Evolutionary conservation across 2,329 filamentous ascomycete species (phyloP), one percentile per base, ranked within the genome.

Genomic region (Ceratocystis alfenasii): DNA sequence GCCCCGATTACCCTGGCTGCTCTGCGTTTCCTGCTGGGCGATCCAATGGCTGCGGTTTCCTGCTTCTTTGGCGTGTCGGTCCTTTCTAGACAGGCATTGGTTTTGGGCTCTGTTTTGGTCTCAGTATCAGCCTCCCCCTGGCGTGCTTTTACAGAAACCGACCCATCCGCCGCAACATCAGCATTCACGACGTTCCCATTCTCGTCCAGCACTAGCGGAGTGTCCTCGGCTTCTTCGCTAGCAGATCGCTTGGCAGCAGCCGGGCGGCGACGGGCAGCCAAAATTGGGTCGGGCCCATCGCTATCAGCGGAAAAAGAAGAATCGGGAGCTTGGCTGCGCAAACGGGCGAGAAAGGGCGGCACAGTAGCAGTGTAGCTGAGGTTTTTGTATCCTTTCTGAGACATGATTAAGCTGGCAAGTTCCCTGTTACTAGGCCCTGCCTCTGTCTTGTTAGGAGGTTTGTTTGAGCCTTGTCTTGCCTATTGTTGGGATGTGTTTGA

Each of bases 161-260:
- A 72, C 6, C 79, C 79, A 68, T 81, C 78, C 57, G 73, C 72
- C 64, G 74, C 76, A 3, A 81, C 73, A 20, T 81, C 68, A 70
- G 83, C 70, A 76, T 74, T 60, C 36, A 87, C 81, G 36, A 86
- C 80, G 65, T 89, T 87, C 62, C 84, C 87, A 3, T 82, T 79
- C 72, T 90, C 88, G 70, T 93, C 83, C 3, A 94, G 83, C 63
- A 90, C 84, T 0, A 90, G 80, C 0, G 89, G 89, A 62, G 80
- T 86, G 73, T 93, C 89, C 70, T 93, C 89, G 12, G 87, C 87
- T 68, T 90, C 85, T 50, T 86, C 86, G 70, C 87, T 85, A 67
- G 78, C 83, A 17, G 82, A 83, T 45, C 79, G 80, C 75, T 78
- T 81, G 3, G 50, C 61, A 76, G 78, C 81, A 67, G 71, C 74